phyloP scores from a whole-genome alignment of 2,329 filamentous ascomycete genomes.

The Microdochium nivale region DNA sequence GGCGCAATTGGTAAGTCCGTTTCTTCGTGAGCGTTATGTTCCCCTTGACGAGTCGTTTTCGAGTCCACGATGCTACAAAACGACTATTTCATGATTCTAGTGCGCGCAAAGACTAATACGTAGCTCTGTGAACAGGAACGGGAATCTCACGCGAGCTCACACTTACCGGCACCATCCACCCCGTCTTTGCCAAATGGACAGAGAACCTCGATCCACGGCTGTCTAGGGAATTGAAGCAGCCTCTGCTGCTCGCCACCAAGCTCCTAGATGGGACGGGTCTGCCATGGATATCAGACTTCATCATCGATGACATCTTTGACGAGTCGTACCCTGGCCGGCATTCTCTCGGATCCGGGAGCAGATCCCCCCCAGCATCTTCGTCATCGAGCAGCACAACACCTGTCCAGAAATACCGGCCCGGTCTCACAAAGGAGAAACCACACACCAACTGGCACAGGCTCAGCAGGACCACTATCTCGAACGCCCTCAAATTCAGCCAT shows the following conservation, averaged over 20 bases:
- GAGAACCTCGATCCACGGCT: constrained; percentile 8
- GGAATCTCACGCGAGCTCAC: constrained; percentile 6
- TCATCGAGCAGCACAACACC: not conserved
- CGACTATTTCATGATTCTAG: too few species aligned
- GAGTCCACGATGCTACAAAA: too few species aligned
- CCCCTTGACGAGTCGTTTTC: not conserved
- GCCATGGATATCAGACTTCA: constrained; percentile 23
- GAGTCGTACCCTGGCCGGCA: constrained; percentile 16
- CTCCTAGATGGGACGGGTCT: constrained; percentile 18
- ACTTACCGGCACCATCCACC: constrained; percentile 19
- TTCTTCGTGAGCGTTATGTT: not conserved
- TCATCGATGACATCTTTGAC: constrained; percentile 20
- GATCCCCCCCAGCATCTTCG: not conserved
- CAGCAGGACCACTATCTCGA: not conserved
- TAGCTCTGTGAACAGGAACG: constrained; percentile 10
- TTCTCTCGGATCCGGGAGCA: constrained; percentile 3
- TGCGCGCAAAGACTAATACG: not conserved
- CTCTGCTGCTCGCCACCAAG: constrained; percentile 20
- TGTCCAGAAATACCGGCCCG: too few species aligned
- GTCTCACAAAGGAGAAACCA: too few species aligned
- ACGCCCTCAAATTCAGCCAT: not conserved
- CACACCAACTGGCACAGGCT: too few species aligned
- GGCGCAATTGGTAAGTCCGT: constrained; percentile 17
- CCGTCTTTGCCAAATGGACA: constrained; percentile 19
- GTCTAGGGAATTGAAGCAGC: constrained; percentile 16